These are phyloP conservation scores for Neofusicoccum laricinum DNA, from an alignment of 2,329 filamentous ascomycete genomes.

Conservation along the genomic window DNA sequence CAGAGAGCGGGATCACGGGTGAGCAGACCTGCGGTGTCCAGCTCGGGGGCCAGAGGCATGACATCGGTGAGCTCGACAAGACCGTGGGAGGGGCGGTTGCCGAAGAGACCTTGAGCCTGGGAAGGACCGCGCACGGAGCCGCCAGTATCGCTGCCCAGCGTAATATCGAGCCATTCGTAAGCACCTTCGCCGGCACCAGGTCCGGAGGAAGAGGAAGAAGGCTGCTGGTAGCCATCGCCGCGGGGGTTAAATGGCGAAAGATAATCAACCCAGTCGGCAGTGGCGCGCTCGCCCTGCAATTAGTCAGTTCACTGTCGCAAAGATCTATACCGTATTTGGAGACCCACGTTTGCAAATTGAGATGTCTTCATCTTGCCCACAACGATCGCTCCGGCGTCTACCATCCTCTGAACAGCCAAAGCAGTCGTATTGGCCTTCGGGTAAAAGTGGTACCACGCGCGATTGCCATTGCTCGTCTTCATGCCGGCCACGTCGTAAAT, in stretches of 20 bases:
- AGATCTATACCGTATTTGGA: neutral
- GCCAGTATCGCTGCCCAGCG: conserved; percentile 50
- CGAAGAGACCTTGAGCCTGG: conserved; percentile 49
- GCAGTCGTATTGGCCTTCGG: conserved; percentile 47
- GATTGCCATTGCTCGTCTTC: conserved; percentile 56
- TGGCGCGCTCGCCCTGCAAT: conserved; percentile 40
- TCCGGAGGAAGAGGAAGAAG: conserved; percentile 48
- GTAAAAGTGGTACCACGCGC: conserved; percentile 57
- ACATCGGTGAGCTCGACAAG: conserved; percentile 47
- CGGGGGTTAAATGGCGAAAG: conserved; percentile 44
- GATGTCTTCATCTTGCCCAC: conserved; percentile 47
- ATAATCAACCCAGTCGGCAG: conserved; percentile 51
- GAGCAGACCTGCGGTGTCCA: conserved; percentile 49
- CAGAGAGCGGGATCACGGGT: conserved; percentile 45
- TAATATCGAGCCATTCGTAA: conserved; percentile 51
- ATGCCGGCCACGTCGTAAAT: conserved; percentile 59
- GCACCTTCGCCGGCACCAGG: conserved; percentile 44
- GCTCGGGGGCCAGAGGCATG: conserved; percentile 47
- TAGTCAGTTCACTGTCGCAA: neutral
- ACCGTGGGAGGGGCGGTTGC: conserved; percentile 49
- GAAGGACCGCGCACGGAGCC: conserved; percentile 50
- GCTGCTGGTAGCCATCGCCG: conserved; percentile 46
- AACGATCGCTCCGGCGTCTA: conserved; percentile 57
- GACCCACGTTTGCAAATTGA: conserved; percentile 40
- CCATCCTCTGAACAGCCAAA: conserved; percentile 51